These are phyloP conservation scores for Sugiyamaella xylanicola DNA, from an alignment of 1,139 yeast species.

Conservation along the genomic window DNA sequence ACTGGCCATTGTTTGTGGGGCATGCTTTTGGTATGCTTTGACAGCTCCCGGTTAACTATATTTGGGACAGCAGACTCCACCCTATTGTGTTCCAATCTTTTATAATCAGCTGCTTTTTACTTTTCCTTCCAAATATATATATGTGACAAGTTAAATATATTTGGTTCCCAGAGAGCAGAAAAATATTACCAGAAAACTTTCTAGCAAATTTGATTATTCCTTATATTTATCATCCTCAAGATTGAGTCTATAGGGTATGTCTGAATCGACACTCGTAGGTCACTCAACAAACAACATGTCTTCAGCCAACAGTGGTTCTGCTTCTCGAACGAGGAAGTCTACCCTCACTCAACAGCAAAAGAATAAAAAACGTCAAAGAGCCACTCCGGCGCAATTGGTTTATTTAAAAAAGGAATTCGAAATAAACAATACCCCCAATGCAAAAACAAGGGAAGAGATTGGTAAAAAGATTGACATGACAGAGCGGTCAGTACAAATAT, in stretches of 20 bases:
- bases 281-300: background rate
- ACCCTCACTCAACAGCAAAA: slow-evolving; percentile 47
- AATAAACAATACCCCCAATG: slow-evolving; percentile 57
- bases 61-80: slow-evolving; percentile 4
- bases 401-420: slow-evolving; percentile 70
- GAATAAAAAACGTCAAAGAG: slow-evolving; percentile 50
- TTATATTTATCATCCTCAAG: background rate
- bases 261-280: background rate
- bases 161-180: background rate
- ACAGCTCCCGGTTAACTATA: slow-evolving; percentile 14
- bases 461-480: slow-evolving; percentile 81
- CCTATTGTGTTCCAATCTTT: background rate
- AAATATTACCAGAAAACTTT: background rate
- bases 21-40: slow-evolving; percentile 5
- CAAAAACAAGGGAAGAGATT: slow-evolving; percentile 61
- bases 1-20: slow-evolving; percentile 10
- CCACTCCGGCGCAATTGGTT: slow-evolving; percentile 81
- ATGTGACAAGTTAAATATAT: slow-evolving; percentile 1
- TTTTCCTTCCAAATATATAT: slow-evolving; percentile 5
- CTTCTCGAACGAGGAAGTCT: slow-evolving; percentile 31
- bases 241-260: background rate
- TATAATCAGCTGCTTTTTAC: background rate
- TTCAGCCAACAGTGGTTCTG: background rate
- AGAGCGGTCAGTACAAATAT: slow-evolving; percentile 87
- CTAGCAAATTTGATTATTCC: background rate